Evolutionary conservation across 192 early-diverging fungal genomes (phyloP), one percentile per base, ranked within the genome.

Genomic region (Umbelopsis ramanniana): DNA sequence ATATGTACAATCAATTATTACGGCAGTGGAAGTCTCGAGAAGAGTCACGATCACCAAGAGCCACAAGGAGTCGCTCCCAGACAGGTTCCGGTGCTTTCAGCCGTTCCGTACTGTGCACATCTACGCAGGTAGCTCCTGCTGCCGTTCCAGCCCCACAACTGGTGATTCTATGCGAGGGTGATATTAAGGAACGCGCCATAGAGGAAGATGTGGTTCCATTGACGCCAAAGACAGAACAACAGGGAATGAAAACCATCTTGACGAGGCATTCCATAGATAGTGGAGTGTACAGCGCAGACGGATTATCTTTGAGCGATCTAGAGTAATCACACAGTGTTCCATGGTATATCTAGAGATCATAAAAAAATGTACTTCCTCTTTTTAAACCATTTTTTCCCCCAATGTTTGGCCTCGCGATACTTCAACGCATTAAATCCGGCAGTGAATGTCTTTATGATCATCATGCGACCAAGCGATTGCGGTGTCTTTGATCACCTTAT

Each of bases 271-370:
- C 57, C 15, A 29, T 37, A 12, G 57, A 63, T 33, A 63, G 57
- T n/a, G 57, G 57, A 19, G 57, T 63, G 6, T 63, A 63, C 33
- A 63, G 57, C 19, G 33, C 57, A 8, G 57, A 63, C 26, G 33
- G 29, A 4, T 11, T 63, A 7, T 63, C 57, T 37, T 63, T 63
- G 57, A 63, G 57, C 33, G 57, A 63, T 19, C n/a, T 63, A 63
- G 17, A 63, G 33, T 63, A 35, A 63, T 17, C 17, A 17, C 6
- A 37, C 15, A 37, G 33, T 2, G 15, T n/a, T 50, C 48, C 4
- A 50, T 2, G 46, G 6, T 50, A 50, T 50, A 50, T 15, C 48
- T 50, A 21, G 48, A 0, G 17, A 50, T 43, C 40, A 43, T 43
- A 43, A 1, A 43, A 43, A 11, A 43, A 43, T 50, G 15, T n/a